These are phyloP conservation scores for Endoconidiophora polonica DNA, from an alignment of 2,329 filamentous ascomycete species.

Conservation along the genomic window DNA sequence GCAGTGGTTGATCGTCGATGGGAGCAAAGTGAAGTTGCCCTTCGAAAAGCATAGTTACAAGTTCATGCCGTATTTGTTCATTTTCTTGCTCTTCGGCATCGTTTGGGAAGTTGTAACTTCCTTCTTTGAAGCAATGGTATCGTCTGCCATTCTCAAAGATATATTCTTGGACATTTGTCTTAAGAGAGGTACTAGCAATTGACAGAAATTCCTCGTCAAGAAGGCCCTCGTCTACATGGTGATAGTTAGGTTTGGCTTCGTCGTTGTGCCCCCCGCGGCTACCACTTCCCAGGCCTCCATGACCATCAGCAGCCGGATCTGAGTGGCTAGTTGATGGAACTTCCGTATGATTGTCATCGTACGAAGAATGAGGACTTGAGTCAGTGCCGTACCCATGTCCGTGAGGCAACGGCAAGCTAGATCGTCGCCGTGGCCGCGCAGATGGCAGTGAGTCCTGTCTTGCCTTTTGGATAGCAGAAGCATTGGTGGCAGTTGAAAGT, in stretches of 20 bases:
- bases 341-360: neutral
- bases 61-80: constrained; percentile 39
- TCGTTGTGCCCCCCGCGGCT: neutral
- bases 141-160: constrained; percentile 14
- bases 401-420: neutral
- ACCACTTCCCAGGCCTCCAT: neutral
- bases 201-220: constrained; percentile 5
- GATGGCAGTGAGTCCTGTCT: neutral
- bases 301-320: neutral
- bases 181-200: constrained; percentile 8
- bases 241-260: neutral
- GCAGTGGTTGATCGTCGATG: constrained; percentile 28
- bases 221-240: neutral
- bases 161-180: constrained; percentile 10
- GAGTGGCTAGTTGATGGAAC: constrained; percentile 2
- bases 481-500: no score
- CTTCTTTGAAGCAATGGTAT: constrained; percentile 28
- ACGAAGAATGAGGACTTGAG: no score
- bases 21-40: constrained; percentile 35
- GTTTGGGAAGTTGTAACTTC: constrained; percentile 40
- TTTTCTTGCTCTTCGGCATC: constrained; percentile 43
- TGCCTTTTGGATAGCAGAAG: neutral
- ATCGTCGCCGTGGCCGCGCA: neutral
- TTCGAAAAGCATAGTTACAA: constrained; percentile 32
- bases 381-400: no score